A percentile compares a stretch with the other conserved stretches of the same genome.
Evolutionary conservation across 345 rosid genomes (phyloP).

Genomic region (Sonneratia caseolaris): DNA sequence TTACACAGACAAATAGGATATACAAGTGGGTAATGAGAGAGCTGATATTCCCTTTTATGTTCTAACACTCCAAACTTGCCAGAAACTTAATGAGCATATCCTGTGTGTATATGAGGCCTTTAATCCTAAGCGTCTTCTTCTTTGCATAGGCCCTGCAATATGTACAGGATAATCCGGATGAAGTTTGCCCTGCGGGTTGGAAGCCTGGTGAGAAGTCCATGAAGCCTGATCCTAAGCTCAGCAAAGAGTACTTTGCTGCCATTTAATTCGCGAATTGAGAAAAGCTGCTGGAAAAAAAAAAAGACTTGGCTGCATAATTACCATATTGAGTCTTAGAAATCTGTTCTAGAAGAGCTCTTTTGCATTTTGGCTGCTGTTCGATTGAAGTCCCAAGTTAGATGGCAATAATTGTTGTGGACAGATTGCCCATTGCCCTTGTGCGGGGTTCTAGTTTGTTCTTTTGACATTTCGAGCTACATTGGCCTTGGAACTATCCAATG

Average conservation of each 20-base stretch:
- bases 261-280: constrained; percentile 1
- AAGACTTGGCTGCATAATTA: not conserved
- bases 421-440: not conserved
- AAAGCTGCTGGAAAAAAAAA: not conserved
- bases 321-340: not conserved
- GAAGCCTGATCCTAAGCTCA: constrained; percentile 94
- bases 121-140: not conserved
- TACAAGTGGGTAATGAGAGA: too few relatives aligned
- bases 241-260: constrained; percentile 78
- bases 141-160: constrained; percentile 73
- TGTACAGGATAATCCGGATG: constrained; percentile 94
- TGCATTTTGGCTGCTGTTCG: not conserved
- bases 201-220: constrained; percentile 95
- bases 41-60: too few relatives aligned
- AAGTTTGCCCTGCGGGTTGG: constrained; percentile 99
- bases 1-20: too few relatives aligned
- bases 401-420: not conserved
- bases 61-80: too few relatives aligned
- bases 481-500: not conserved
- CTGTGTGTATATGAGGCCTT: not conserved
- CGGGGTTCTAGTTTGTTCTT: not conserved
- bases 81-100: not conserved
- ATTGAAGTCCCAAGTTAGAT: not conserved
- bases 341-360: not conserved
- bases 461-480: not conserved